These are phyloP conservation scores for Gardenia jasminoides DNA, from an alignment of 257 asterid species.

Conservation along the genomic window DNA sequence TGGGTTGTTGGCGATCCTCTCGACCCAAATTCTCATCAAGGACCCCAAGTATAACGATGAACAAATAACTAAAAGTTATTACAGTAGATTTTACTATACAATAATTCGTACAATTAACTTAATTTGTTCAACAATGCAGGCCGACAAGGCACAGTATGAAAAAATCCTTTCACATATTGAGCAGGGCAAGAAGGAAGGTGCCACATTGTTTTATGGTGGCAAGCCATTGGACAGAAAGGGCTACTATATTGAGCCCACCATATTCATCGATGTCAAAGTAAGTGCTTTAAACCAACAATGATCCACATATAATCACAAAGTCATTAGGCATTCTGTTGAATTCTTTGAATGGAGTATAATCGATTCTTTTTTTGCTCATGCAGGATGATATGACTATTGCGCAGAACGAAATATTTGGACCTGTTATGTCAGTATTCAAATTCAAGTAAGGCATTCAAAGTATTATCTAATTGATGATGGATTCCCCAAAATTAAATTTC, in stretches of 20 bases:
- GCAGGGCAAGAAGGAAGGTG: slow-evolving; percentile 43
- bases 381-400: slow-evolving; percentile 46
- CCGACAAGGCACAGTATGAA: slow-evolving; percentile 35
- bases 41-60: slow-evolving; percentile 37
- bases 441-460: slow-evolving; percentile 29
- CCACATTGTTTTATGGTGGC: slow-evolving; percentile 36
- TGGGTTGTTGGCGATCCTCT: slow-evolving; percentile 49
- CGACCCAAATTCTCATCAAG: slow-evolving; percentile 36
- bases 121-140: slow-evolving; percentile 19
- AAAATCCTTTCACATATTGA: slow-evolving; percentile 36
- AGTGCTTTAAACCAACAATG: neutral
- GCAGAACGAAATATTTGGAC: slow-evolving; percentile 49
- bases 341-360: too few species aligned
- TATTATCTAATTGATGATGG: too few species aligned
- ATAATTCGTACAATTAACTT: neutral
- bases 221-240: slow-evolving; percentile 33
- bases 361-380: neutral
- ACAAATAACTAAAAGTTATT: neutral
- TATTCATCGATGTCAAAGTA: slow-evolving; percentile 38
- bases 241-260: slow-evolving; percentile 43
- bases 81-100: neutral
- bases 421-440: slow-evolving; percentile 41
- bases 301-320: too few species aligned
- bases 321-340: too few species aligned
- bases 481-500: too few species aligned